Conservation (phyloP, 805 yeast species). For the Candida broadrunensis region DNA sequence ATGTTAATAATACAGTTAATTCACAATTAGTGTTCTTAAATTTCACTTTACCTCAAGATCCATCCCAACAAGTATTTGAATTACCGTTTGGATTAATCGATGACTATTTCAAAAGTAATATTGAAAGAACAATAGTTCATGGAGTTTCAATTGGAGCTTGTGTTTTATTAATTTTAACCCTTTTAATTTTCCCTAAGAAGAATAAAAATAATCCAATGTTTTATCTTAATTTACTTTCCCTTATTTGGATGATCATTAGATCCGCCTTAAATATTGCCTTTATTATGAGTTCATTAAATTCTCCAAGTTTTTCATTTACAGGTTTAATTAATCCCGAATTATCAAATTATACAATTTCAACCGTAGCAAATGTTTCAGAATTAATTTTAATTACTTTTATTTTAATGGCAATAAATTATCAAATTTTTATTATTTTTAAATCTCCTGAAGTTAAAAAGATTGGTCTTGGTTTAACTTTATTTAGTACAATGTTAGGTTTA, state of each 20-base stretch:
- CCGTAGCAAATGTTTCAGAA: conserved; percentile 61
- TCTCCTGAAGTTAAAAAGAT: conserved; percentile 47
- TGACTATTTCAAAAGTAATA: background rate
- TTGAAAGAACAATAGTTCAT: conserved; percentile 4
- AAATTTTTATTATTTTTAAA: conserved; percentile 67
- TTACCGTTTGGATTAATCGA: conserved; percentile 7
- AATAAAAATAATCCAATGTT: conserved; percentile 40
- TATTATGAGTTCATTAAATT: conserved; percentile 49
- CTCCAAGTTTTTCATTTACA: conserved; percentile 43
- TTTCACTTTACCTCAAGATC: background rate
- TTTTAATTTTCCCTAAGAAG: conserved; percentile 1
- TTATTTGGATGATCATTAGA: conserved; percentile 56
- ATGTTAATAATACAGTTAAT: background rate
- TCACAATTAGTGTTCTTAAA: background rate
- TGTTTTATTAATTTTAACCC: conserved; percentile 3
- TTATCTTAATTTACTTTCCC: conserved; percentile 62
- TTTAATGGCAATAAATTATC: conserved; percentile 67
- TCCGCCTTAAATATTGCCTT: conserved; percentile 58
- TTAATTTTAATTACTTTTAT: conserved; percentile 58
- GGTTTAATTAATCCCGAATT: conserved; percentile 22
- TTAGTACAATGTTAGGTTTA: conserved; percentile 45
- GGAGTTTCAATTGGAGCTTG: conserved; percentile 10
- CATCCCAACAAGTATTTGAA: background rate
- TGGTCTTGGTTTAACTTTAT: conserved; percentile 34
- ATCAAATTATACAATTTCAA: conserved; percentile 45